These are phyloP conservation scores for Colletotrichum tofieldiae DNA, from an alignment of 2,329 filamentous ascomycete genomes.

Conservation along the genomic window DNA sequence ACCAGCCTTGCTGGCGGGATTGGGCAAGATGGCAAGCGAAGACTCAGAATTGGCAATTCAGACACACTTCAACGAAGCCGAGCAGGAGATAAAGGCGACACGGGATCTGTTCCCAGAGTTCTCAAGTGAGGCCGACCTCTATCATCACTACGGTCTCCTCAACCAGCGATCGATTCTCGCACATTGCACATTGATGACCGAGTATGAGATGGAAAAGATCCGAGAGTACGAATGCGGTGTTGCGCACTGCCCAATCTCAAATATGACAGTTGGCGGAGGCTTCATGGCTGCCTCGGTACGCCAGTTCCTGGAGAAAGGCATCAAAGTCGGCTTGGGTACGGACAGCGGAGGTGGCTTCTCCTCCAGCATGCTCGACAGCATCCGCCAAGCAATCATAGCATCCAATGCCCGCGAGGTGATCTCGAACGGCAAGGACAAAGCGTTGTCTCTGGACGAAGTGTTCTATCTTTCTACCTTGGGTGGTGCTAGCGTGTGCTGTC, in stretches of 20 bases:
- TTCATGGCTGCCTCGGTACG: constrained; percentile 75
- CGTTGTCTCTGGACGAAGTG: constrained; percentile 65
- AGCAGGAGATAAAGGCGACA: constrained; percentile 72
- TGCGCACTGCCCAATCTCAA: constrained; percentile 76
- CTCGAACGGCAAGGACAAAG: constrained; percentile 58
- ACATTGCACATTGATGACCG: constrained; percentile 75
- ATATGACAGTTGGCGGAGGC: constrained; percentile 74
- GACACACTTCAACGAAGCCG: constrained; percentile 78
- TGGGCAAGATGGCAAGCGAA: constrained; percentile 67
- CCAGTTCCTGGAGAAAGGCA: constrained; percentile 68
- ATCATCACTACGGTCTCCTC: constrained; percentile 69
- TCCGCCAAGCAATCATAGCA: constrained; percentile 71
- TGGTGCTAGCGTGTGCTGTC: constrained; percentile 71
- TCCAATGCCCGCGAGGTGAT: constrained; percentile 63
- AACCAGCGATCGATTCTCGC: constrained; percentile 72
- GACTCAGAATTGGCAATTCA: constrained; percentile 71
- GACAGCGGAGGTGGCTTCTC: constrained; percentile 77
- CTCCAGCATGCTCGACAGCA: constrained; percentile 71
- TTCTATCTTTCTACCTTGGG: constrained; percentile 75
- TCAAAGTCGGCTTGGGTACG: constrained; percentile 78
- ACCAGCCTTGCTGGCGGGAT: constrained; percentile 65
- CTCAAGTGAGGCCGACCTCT: constrained; percentile 72
- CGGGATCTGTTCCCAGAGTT: constrained; percentile 70
- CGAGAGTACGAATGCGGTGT: constrained; percentile 68
- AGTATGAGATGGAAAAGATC: constrained; percentile 68